Base-by-base conservation (phyloP, 2,329 filamentous ascomycete species). In the Claviceps africana region DNA sequence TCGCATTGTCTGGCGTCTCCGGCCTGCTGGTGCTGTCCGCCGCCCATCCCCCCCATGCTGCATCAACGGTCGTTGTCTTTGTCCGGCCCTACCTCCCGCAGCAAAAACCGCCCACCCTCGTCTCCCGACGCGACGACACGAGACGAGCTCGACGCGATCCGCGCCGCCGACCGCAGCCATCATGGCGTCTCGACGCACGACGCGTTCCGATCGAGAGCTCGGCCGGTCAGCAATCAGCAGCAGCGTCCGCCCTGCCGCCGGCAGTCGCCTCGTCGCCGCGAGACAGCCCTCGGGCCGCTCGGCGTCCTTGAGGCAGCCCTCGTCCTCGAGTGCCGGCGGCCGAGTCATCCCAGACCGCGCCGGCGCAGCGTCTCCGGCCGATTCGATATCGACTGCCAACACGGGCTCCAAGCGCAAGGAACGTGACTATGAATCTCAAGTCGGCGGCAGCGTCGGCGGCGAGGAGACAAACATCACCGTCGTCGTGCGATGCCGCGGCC, bases 401-500 rank as follows among this genome's bases (percentile, higher is more conserved):
- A 68, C 76, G 33, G 79, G 82, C 25, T 76, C 74, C 45, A 95
- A 96, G 73, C 83, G 90, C 62, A 95, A 95, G 67, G 87, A 93
- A 60, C 80, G 87, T 62, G 87, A 94, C 39, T 91, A 84, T 63
- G 90, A 91, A 45, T 67, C 77, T 6, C 81, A 86, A 31, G 33
- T 53, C 4, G 51, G 53, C 25, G 40, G 47, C n/a, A 44, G 51
- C 42, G 19, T 28, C 15, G 48, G 70, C 52, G 78, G 78, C 50
- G 83, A 90, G 60, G 89, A 95, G 67, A 97, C 91, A 8, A 98
- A 96, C 65, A 98, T 98, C 69, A 93, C 94, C 65, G 93, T 98
- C 47, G 90, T 97, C 35, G 94, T 98, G 53, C 80, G 93, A 57
- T 98, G 91, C 71, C 81, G 93, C 59, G 93, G 91, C 5, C 85